Base-by-base conservation (phyloP, 352 stramenopile species). In the Phytophthora fragariae region DNA sequence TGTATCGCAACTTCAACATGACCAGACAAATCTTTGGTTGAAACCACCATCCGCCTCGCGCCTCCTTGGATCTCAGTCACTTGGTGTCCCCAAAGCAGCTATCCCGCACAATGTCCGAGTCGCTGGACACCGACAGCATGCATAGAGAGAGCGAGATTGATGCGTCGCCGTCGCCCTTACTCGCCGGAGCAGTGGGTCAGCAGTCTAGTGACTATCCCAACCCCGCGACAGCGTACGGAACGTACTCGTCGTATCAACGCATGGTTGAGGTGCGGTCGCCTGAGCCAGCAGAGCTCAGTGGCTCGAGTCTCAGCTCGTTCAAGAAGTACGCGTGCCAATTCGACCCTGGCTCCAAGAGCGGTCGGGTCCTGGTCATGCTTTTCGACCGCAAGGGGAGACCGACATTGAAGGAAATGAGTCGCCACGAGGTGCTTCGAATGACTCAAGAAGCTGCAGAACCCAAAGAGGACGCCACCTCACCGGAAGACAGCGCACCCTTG, bases 381-480 rank as follows among this genome's bases (percentile, higher is more conserved):
- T 91, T 91, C 62, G 77, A 88, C 47, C 55, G 56, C 2, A 72
- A 86, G 31, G 83, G 83, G 41, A 75, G 74, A 53, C 76, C 79
- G 1, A 81, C 71, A 3, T 62, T 89, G 46, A 76, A 85, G 57
- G 79, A 88, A 57, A 82, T 91, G 77, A 86, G 80, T 72, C 83
- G 83, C 1, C 60, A 77, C 19, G 83, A 91, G n/a, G 78, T 91
- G 21, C 76, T 91, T 10, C 73, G 80, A 47, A 82, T 91, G 75
- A 81, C 77, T 10, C 79, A 89, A 41, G 77, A 89, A 21, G 83
- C 80, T 11, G 83, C 81, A 37, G 77, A 70, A 50, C 69, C 75
- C 4, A 80, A 79, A 41, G 44, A 75, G 6, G 62, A 73, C 55
- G 27, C 27, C 4, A 14, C 24, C 1, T 47, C 17, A 33, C n/a